phyloP scores from a whole-genome alignment of 1,284 basidiomycete genomes.

The Fomitopsis palustris region DNA sequence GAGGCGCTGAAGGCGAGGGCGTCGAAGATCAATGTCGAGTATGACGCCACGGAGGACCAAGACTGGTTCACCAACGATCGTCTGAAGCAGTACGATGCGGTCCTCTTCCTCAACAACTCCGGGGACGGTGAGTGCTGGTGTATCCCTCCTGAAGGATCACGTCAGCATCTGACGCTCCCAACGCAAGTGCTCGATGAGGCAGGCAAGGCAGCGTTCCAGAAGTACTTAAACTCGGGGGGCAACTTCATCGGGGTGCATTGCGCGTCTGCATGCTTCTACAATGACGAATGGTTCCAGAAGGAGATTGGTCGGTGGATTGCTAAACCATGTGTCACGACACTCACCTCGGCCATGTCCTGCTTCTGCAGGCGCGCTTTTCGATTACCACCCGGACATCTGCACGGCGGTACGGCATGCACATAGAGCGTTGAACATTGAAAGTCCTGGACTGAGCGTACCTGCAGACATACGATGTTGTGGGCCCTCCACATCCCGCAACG shows the following conservation, averaged over 20 bases:
- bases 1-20: constrained; percentile 6
- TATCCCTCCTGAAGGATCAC: neutral
- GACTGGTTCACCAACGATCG: constrained; percentile 53
- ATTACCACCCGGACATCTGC: constrained; percentile 71
- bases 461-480: constrained; percentile 63
- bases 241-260: constrained; percentile 71
- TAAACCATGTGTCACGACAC: neutral
- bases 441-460: neutral
- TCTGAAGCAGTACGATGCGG: constrained; percentile 56
- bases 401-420: constrained; percentile 43
- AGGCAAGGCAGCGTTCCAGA: constrained; percentile 60
- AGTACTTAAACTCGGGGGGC: constrained; percentile 66
- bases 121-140: constrained; percentile 49
- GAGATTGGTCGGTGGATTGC: constrained; percentile 36
- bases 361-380: constrained; percentile 58
- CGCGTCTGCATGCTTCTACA: constrained; percentile 65
- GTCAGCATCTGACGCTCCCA: neutral
- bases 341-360: neutral
- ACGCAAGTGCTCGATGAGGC: constrained; percentile 54
- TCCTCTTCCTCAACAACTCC: constrained; percentile 72
- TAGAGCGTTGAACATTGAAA: neutral
- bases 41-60: constrained; percentile 66
- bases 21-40: constrained; percentile 37
- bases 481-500: constrained; percentile 63
- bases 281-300: constrained; percentile 59